Percentiles rank a stretch among this genome's conserved stretches.
Conservation (phyloP, 345 rosid species). For the Citrus glauca region DNA sequence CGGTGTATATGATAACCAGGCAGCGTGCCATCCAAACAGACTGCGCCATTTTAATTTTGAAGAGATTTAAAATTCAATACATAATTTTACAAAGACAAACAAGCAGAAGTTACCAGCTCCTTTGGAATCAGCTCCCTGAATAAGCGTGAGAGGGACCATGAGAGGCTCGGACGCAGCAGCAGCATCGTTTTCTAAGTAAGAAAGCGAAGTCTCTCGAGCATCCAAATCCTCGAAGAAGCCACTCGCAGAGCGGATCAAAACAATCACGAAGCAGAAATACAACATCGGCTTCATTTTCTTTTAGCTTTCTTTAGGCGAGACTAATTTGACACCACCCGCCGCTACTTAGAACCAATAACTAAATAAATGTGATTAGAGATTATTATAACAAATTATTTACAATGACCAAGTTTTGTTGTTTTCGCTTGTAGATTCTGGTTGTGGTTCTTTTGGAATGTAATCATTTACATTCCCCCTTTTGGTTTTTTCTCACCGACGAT, state of each 20-base stretch:
- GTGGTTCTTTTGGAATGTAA: not conserved
- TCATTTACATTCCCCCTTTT: not conserved
- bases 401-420: not conserved
- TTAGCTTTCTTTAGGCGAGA: not conserved
- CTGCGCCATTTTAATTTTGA: constrained; percentile 27
- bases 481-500: not conserved
- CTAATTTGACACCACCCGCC: too few species aligned
- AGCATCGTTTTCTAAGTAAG: constrained; percentile 23
- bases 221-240: constrained; percentile 25
- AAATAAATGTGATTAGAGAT: not conserved
- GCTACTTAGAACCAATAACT: too few species aligned
- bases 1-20: constrained; percentile 84
- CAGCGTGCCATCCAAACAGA: constrained; percentile 80
- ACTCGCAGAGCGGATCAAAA: constrained; percentile 41
- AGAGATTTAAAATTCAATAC: not conserved
- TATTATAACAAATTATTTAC: not conserved
- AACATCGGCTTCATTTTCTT: not conserved
- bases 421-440: not conserved
- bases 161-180: constrained; percentile 26
- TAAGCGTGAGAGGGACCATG: constrained; percentile 73
- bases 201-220: constrained; percentile 22
- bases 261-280: constrained; percentile 14
- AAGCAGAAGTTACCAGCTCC: constrained; percentile 64
- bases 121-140: constrained; percentile 71
- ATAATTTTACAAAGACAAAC: too few species aligned